phyloP scores from a whole-genome alignment of 2,329 filamentous ascomycete species.

The Nectriaceae sp. region DNA sequence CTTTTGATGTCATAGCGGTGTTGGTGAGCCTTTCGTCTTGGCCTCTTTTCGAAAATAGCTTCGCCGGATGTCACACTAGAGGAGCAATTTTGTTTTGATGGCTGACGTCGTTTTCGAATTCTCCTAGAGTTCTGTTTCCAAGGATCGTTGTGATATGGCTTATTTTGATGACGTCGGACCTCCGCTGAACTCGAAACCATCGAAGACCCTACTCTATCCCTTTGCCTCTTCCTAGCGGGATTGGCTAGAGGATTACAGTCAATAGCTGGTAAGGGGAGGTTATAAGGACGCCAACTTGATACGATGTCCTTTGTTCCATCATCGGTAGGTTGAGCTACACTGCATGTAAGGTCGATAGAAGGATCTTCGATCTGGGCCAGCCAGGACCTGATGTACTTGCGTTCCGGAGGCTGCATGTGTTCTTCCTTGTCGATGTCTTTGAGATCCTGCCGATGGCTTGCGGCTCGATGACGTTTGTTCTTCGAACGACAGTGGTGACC shows the following conservation, averaged over 20 bases:
- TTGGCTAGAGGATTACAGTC: neutral
- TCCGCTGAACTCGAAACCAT: too few relatives aligned
- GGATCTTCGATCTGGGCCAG: neutral
- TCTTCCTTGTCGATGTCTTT: neutral
- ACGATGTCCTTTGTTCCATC: neutral
- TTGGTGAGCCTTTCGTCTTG: conserved; percentile 56
- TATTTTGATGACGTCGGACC: too few relatives aligned
- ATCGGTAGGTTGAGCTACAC: neutral
- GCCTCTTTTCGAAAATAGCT: conserved; percentile 35
- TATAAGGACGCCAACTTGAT: conserved; percentile 9
- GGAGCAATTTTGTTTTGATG: too few relatives aligned
- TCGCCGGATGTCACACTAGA: too few relatives aligned
- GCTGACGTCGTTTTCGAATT: too few relatives aligned
- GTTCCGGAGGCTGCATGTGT: neutral
- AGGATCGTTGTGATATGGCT: too few relatives aligned
- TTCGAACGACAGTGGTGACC: neutral
- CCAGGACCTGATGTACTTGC: neutral
- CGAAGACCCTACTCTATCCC: too few relatives aligned
- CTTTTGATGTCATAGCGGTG: conserved; percentile 55
- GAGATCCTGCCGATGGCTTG: too few relatives aligned
- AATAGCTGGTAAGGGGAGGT: conserved; percentile 6
- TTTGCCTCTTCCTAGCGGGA: too few relatives aligned
- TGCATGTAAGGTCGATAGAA: too few relatives aligned
- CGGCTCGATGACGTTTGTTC: neutral
- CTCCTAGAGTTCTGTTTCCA: too few relatives aligned